Conservation (phyloP, 176 grass and related monocot genomes). For the Calamus simplicifolius region DNA sequence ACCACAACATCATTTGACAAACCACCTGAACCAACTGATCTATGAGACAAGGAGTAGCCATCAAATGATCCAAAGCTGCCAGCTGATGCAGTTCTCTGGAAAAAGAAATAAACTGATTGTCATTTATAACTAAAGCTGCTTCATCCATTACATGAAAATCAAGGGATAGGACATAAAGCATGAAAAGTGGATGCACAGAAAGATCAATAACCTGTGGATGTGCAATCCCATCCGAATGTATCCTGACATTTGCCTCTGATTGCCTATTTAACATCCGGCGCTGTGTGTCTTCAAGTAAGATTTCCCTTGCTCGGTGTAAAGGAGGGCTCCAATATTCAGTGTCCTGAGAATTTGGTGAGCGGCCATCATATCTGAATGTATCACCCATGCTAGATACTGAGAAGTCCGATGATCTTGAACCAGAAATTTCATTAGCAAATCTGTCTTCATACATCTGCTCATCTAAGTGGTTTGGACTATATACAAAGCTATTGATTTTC, state of each 20-base stretch:
- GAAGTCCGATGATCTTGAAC: slow-evolving; percentile 88
- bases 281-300: slow-evolving; percentile 41
- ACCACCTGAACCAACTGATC: slow-evolving; percentile 32
- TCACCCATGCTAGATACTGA: slow-evolving; percentile 65
- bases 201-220: slow-evolving; percentile 41
- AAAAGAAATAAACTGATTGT: neutral
- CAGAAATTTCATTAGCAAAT: slow-evolving; percentile 79
- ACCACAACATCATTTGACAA: slow-evolving; percentile 27
- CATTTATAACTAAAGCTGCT: no score
- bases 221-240: slow-evolving; percentile 25
- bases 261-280: slow-evolving; percentile 13
- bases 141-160: no score
- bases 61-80: slow-evolving; percentile 79
- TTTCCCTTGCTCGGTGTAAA: slow-evolving; percentile 43
- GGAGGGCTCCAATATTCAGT: slow-evolving; percentile 50
- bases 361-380: slow-evolving; percentile 57
- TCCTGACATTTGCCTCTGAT: slow-evolving; percentile 23
- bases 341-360: slow-evolving; percentile 76
- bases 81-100: slow-evolving; percentile 77
- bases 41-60: neutral
- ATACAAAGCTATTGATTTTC: slow-evolving; percentile 52
- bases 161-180: neutral
- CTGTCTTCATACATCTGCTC: slow-evolving; percentile 67
- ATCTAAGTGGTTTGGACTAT: slow-evolving; percentile 46
- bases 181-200: neutral